These are phyloP conservation scores for Coniochaeta sp. DNA, from an alignment of 2,329 filamentous ascomycete species.

Conservation along the genomic window DNA sequence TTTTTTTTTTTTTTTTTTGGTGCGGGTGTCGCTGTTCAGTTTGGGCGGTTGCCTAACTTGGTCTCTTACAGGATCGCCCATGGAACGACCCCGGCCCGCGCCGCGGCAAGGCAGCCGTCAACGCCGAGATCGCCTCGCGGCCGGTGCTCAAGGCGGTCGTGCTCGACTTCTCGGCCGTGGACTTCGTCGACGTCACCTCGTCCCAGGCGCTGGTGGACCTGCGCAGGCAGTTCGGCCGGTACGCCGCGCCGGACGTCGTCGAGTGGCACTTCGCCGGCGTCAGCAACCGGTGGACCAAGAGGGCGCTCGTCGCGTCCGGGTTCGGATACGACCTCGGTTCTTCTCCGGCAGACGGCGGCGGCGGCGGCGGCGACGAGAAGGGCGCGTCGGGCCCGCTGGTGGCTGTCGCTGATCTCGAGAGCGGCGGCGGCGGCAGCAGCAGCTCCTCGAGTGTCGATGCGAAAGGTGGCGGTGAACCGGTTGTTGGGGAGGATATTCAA, in stretches of 20 bases:
- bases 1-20: too few relatives aligned
- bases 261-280: slow-evolving; percentile 50
- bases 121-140: slow-evolving; percentile 23
- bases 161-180: slow-evolving; percentile 50
- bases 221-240: slow-evolving; percentile 44
- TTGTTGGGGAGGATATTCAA: slow-evolving; percentile 9
- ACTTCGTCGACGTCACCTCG: slow-evolving; percentile 50
- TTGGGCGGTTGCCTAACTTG: neutral
- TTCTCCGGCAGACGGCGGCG: too few relatives aligned
- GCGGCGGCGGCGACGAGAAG: slow-evolving; percentile 19
- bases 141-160: slow-evolving; percentile 47
- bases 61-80: slow-evolving; percentile 35
- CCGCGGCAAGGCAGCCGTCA: slow-evolving; percentile 21
- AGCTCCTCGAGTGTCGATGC: neutral
- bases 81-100: slow-evolving; percentile 47
- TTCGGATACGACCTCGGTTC: slow-evolving; percentile 38
- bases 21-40: neutral
- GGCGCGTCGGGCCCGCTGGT: slow-evolving; percentile 16
- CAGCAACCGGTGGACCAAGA: slow-evolving; percentile 48
- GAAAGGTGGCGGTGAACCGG: neutral
- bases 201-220: slow-evolving; percentile 50
- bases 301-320: slow-evolving; percentile 46
- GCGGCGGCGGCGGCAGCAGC: neutral
- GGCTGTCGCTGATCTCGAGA: slow-evolving; percentile 18
- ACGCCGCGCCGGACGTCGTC: slow-evolving; percentile 38